A percentile compares a stretch with the other conserved stretches of the same genome.
Conservation (phyloP, 441 rosid genomes). For the Euphorbia schlechtendalii region DNA sequence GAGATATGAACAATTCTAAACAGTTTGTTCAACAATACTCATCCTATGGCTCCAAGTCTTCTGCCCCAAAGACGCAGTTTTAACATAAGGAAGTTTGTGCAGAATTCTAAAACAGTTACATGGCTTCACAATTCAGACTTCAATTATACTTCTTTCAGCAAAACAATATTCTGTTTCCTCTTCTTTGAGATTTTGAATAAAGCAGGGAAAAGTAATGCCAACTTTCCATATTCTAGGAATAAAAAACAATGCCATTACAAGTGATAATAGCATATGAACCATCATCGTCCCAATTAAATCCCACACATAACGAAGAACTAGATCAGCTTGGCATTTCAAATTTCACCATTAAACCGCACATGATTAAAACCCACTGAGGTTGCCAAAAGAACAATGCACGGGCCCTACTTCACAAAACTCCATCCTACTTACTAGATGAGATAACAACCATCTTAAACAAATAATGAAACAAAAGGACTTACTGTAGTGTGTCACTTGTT, state of each 20-base stretch:
- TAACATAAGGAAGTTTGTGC: not conserved
- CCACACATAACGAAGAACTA: not conserved
- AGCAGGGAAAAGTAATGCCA: not conserved
- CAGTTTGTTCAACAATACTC: not conserved
- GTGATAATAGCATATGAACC: not conserved
- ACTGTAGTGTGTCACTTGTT: slow-evolving; percentile 46
- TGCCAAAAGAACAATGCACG: not conserved
- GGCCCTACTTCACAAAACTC: not conserved
- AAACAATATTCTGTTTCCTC: not conserved
- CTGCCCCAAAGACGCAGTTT: not conserved
- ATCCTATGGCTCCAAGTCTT: not conserved
- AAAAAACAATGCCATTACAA: not conserved
- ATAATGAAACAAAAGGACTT: slow-evolving; percentile 23
- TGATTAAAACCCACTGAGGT: not conserved
- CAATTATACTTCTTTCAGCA: not conserved
- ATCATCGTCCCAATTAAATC: not conserved
- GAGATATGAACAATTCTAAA: not conserved
- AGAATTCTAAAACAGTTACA: too few relatives aligned
- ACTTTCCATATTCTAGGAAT: too few relatives aligned
- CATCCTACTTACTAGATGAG: not conserved
- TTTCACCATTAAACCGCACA: not conserved
- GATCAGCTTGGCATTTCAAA: too few relatives aligned
- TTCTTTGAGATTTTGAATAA: not conserved
- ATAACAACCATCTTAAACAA: not conserved
- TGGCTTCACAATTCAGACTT: too few relatives aligned